These are phyloP conservation scores for Porodaedalea pini DNA, from an alignment of 1,284 basidiomycete species.

Conservation along the genomic window DNA sequence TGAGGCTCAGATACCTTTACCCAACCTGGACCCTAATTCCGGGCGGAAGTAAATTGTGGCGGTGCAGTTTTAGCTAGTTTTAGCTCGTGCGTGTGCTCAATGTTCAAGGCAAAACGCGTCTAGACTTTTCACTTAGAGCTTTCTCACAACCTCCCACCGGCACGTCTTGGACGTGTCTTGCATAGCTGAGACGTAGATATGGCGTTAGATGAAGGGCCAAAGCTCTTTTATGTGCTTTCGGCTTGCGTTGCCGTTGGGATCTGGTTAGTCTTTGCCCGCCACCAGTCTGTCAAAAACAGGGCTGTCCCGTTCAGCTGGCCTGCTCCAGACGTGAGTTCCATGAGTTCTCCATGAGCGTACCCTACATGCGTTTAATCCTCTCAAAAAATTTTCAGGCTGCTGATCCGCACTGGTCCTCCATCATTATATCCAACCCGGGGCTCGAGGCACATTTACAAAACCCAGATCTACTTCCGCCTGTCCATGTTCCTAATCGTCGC, in stretches of 20 bases:
- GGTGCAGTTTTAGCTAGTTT: neutral
- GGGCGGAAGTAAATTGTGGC: neutral
- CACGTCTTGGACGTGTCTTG: neutral
- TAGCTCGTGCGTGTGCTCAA: neutral
- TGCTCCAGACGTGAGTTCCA: constrained; percentile 52
- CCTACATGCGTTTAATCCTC: neutral
- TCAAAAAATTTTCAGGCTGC: constrained; percentile 36
- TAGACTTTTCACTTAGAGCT: neutral
- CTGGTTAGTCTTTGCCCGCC: constrained; percentile 69
- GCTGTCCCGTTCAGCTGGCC: constrained; percentile 61
- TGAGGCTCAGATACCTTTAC: neutral
- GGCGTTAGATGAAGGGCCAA: constrained; percentile 37
- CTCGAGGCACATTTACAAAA: constrained; percentile 61
- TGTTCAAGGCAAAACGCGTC: neutral
- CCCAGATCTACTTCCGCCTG: constrained; percentile 49
- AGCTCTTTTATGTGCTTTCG: constrained; percentile 54
- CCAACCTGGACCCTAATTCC: neutral
- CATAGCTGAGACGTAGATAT: neutral
- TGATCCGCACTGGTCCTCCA: constrained; percentile 55
- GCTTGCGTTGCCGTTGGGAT: constrained; percentile 71
- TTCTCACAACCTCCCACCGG: neutral
- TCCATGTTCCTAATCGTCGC: constrained; percentile 47
- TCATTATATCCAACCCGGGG: constrained; percentile 52
- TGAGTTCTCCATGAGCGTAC: neutral
- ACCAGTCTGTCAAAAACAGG: constrained; percentile 67